Base-by-base conservation (phyloP, 2,329 filamentous ascomycete species). In the Exophiala spinifera region DNA sequence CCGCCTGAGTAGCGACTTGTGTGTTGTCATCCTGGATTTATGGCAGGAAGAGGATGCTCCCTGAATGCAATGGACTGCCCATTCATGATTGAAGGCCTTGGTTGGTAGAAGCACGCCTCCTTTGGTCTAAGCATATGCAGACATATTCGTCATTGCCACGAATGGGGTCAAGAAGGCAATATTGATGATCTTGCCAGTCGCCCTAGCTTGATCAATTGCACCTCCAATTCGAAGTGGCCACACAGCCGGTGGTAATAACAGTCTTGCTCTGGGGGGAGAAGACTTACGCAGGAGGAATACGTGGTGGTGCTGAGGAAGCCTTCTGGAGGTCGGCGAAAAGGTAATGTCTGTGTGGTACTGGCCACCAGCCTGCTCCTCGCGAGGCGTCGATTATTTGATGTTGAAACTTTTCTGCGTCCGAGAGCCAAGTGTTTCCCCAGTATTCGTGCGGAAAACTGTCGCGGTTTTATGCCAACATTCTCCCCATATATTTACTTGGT, bases 141-240 rank as follows among this genome's bases (percentile, higher is more conserved):
- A 89, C 1, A 95, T 88, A 0, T 87, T 95, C 61, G 95, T 78
- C 1, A 90, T 90, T 53, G 90, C 91, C 68, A 95, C 88, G 77
- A 91, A 92, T 47, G 83, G 84, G 33, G 95, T 79, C 34, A 96
- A 79, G 5, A 83, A 88, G 6, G 86, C 89, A 54, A 94, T 84
- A 73, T 95, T 95, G 76, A 96, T 87, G 72, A 96, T 86, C 46
- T 57, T 61, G 28, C 61, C 59, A 3, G 53, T n/a, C 56, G 53
- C 14, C 49, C 51, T 20, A 54, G 37, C 33, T 56, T 46, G 7
- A 94, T 83, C 83, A 92, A 89, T 73, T 91, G 86, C 13, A 84
- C 83, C 59, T 88, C 89, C 13, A 89, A 78, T 68, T 91, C 88
- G 89, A 84, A 72, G 83, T 81, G 48, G 94, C 79, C 1, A 83